These are phyloP conservation scores for Hyaloperonospora brassicae DNA, from an alignment of 352 stramenopile species.

Conservation along the genomic window DNA sequence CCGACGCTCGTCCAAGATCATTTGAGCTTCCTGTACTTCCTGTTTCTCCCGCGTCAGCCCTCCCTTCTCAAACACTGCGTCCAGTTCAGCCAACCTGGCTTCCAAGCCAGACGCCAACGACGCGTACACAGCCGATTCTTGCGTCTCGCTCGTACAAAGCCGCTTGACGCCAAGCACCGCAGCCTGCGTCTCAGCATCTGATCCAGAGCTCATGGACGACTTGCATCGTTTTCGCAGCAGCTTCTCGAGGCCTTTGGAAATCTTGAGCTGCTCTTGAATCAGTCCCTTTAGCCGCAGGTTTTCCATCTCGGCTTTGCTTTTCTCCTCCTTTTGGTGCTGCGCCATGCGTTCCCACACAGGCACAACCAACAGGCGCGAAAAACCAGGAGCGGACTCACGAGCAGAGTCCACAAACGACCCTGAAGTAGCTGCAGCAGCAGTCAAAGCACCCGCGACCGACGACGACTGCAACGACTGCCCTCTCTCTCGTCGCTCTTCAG, in stretches of 20 bases:
- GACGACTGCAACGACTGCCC: slow-evolving; percentile 9
- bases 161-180: slow-evolving; percentile 23
- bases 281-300: slow-evolving; percentile 51
- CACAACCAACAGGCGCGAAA: slow-evolving; percentile 12
- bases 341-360: slow-evolving; percentile 60
- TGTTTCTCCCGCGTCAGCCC: slow-evolving; percentile 31
- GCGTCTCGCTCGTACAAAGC: slow-evolving; percentile 21
- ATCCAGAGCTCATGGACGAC: slow-evolving; percentile 24
- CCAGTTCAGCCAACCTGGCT: slow-evolving; percentile 28
- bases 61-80: slow-evolving; percentile 36
- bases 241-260: slow-evolving; percentile 50
- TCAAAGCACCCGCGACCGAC: slow-evolving; percentile 12
- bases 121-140: slow-evolving; percentile 33
- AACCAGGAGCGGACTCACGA: slow-evolving; percentile 11
- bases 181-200: slow-evolving; percentile 14
- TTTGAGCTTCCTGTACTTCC: slow-evolving; percentile 38
- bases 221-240: slow-evolving; percentile 49
- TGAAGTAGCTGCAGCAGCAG: background rate
- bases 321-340: slow-evolving; percentile 54
- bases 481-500: background rate
- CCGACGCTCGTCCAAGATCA: slow-evolving; percentile 42
- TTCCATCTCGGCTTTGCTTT: slow-evolving; percentile 62
- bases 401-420: background rate
- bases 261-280: slow-evolving; percentile 48
- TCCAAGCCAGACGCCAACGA: slow-evolving; percentile 28